phyloP scores from a whole-genome alignment of 2,329 filamentous ascomycete genomes.

The Ophiocordyceps unilateralis region DNA sequence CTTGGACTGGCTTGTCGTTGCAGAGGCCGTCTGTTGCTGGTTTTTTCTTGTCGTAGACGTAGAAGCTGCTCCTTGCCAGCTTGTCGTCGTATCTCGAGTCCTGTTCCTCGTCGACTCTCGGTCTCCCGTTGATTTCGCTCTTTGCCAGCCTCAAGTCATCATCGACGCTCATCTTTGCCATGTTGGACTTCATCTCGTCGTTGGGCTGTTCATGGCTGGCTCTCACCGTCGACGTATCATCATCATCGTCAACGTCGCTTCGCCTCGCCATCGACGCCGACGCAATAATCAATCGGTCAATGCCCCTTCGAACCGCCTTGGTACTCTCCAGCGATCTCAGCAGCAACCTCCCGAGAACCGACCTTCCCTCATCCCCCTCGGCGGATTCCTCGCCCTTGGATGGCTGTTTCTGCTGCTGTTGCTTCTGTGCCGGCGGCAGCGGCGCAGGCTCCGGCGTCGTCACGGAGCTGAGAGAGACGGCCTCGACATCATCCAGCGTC shows the following conservation, averaged over 20 bases:
- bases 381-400: slow-evolving; percentile 1
- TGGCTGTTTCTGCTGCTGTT: slow-evolving; percentile 2
- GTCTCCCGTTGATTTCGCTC: neutral
- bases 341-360: neutral
- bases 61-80: too few relatives aligned
- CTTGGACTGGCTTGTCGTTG: neutral
- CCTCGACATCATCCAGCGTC: slow-evolving; percentile 40
- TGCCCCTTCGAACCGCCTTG: neutral
- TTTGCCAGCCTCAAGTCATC: neutral
- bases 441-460: too few relatives aligned
- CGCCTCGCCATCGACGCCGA: neutral
- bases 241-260: neutral
- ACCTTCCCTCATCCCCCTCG: neutral
- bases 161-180: too few relatives aligned
- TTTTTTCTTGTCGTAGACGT: too few relatives aligned
- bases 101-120: too few relatives aligned
- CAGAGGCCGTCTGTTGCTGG: too few relatives aligned
- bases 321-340: neutral
- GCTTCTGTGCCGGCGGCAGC: neutral
- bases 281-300: neutral
- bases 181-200: neutral
- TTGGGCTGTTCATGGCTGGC: neutral
- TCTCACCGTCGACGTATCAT: neutral
- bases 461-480: too few relatives aligned
- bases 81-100: too few relatives aligned